Base-by-base conservation (phyloP, 2,329 filamentous ascomycete species). In the Xylaria sp. region DNA sequence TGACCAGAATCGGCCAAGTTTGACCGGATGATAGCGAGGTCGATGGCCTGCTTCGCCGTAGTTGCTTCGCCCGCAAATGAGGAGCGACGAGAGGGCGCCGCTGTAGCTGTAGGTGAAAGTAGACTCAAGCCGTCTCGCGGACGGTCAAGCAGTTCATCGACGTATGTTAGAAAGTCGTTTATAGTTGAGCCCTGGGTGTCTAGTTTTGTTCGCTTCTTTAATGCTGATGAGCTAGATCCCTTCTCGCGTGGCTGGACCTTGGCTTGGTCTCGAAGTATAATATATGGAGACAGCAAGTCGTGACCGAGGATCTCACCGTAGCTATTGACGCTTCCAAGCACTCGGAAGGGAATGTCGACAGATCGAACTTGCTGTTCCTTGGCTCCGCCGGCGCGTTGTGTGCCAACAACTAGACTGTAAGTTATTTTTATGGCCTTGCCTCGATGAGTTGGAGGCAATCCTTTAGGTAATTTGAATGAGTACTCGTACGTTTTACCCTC, bases 401-500 rank as follows among this genome's bases (percentile, higher is more conserved):
- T 97, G 54, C 95, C 95, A 72, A 99, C 93, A 10, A 97, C 90
- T 13, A 99, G 84, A 78, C 92, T 93, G 82, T 99, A 99, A 1
- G 90, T 89, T 59, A 98, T 94, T 81, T 98, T 98, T 78, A 98
- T 96, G 0, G 94, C 93, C 77, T 96, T 94, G 12, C 96, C 96
- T 75, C 92, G 92, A 79, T 98, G 93, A 15, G 90, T 94, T 7
- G 96, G 95, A 25, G 96, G 96, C n/a, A 99, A 82, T 0, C 95
- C 95, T 76, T 90, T 91, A 0, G 96, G 96, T 63, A 99, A 83
- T 54, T 88, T 91, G 79, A 98, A 98, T 0, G 89, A 88, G 79
- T 98, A 99, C 59, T 92, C 93, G 76, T 92, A 99, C 57, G 90
- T 92, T 74, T 89, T 91, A 80, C 94, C 97, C 81, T 99, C 94